phyloP scores from a whole-genome alignment of 148 eudicot species.

The Silene conica region DNA sequence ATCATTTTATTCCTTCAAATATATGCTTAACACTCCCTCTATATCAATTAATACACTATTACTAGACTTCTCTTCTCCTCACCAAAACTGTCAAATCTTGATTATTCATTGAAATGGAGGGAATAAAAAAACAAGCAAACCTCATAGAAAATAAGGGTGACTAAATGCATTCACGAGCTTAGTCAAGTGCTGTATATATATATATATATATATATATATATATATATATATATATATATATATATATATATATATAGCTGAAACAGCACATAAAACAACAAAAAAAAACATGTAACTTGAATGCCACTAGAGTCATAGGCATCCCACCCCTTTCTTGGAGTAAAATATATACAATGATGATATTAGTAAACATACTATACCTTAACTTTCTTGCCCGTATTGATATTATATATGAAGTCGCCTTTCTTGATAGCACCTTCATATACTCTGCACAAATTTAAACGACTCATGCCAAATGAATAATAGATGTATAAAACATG shows the following conservation, averaged over 20 bases:
- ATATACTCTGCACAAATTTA: constrained; percentile 62
- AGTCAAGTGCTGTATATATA: too few relatives aligned
- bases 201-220: too few relatives aligned
- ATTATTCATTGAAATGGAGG: neutral
- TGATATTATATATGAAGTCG: constrained; percentile 79
- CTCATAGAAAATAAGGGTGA: too few relatives aligned
- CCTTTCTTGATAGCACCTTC: constrained; percentile 93
- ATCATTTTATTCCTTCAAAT: too few relatives aligned
- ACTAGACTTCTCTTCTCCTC: too few relatives aligned
- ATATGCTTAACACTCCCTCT: too few relatives aligned
- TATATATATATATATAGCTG: too few relatives aligned
- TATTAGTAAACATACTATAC: constrained; percentile 27
- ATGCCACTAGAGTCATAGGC: neutral
- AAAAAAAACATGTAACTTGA: neutral
- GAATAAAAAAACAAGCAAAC: neutral
- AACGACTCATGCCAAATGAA: constrained; percentile 2
- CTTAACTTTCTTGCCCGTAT: constrained; percentile 91
- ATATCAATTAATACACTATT: too few relatives aligned
- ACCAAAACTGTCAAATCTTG: too few relatives aligned
- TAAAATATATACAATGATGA: neutral
- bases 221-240: too few relatives aligned
- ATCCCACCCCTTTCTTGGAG: neutral
- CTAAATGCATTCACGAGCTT: too few relatives aligned
- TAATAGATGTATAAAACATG: constrained; percentile 1
- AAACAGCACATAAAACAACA: too few relatives aligned